phyloP scores from a whole-genome alignment of 441 rosid genomes.

The Populus hybrid region DNA sequence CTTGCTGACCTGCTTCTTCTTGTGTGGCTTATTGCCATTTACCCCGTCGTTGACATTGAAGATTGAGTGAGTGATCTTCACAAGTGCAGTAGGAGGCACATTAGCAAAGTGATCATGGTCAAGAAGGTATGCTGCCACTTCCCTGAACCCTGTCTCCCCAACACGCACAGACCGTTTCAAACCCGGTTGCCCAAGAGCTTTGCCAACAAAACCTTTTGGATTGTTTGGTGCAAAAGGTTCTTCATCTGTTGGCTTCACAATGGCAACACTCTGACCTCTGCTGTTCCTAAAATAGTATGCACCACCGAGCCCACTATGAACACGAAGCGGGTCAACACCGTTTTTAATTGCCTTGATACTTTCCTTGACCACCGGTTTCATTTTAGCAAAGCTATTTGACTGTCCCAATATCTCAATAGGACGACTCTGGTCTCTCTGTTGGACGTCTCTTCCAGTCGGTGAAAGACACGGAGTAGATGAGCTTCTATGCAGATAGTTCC shows the following conservation, averaged over 20 bases:
- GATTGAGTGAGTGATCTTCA: slow-evolving; percentile 49
- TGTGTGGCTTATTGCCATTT: slow-evolving; percentile 33
- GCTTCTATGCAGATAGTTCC: slow-evolving; percentile 45
- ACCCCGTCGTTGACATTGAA: slow-evolving; percentile 48
- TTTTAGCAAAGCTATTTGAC: slow-evolving; percentile 28
- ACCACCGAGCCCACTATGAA: slow-evolving; percentile 49
- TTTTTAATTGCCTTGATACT: slow-evolving; percentile 37
- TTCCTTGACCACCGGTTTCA: slow-evolving; percentile 37
- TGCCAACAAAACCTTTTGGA: slow-evolving; percentile 56
- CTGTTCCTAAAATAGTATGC: slow-evolving; percentile 46
- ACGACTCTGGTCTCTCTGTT: slow-evolving; percentile 41
- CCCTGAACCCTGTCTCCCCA: slow-evolving; percentile 52
- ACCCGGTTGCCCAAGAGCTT: slow-evolving; percentile 54
- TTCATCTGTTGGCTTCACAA: slow-evolving; percentile 56
- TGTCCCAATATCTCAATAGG: slow-evolving; percentile 45
- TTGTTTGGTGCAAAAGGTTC: slow-evolving; percentile 59
- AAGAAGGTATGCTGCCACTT: slow-evolving; percentile 54
- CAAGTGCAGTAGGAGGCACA: slow-evolving; percentile 54
- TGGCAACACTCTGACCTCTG: slow-evolving; percentile 43
- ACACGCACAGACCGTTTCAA: slow-evolving; percentile 52
- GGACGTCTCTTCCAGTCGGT: slow-evolving; percentile 41
- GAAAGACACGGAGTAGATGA: slow-evolving; percentile 53
- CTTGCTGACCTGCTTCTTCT: slow-evolving; percentile 45
- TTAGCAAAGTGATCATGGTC: slow-evolving; percentile 42
- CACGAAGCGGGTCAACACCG: slow-evolving; percentile 49